A percentile compares a stretch with the other conserved stretches of the same genome.
These are phyloP conservation scores for Metschnikowia henanensis DNA, from an alignment of 805 yeast species.

Conservation along the genomic window DNA sequence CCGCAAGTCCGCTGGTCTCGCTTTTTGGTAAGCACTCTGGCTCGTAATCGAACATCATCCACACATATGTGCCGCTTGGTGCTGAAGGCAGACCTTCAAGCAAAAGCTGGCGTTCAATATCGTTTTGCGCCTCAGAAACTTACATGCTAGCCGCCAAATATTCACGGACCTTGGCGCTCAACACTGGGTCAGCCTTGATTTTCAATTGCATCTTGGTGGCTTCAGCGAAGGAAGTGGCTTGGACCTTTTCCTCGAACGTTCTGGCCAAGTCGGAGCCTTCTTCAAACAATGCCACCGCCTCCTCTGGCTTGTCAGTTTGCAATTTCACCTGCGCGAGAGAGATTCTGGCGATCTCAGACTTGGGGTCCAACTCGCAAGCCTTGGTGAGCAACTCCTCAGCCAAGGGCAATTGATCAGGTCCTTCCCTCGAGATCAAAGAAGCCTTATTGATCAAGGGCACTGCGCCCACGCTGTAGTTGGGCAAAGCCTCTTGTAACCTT, in stretches of 20 bases:
- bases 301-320: constrained; percentile 78
- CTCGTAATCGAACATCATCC: too few species aligned
- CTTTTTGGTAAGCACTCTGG: too few species aligned
- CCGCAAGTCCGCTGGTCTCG: background rate
- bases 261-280: constrained; percentile 82
- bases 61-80: too few species aligned
- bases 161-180: constrained; percentile 63
- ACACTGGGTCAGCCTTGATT: constrained; percentile 66
- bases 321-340: constrained; percentile 90
- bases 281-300: constrained; percentile 80
- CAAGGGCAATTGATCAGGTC: constrained; percentile 46
- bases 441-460: constrained; percentile 91
- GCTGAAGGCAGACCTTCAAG: too few species aligned
- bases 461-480: constrained; percentile 78
- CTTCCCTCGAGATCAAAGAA: constrained; percentile 59
- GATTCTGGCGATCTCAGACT: constrained; percentile 83
- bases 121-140: background rate
- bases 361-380: constrained; percentile 84
- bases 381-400: constrained; percentile 66
- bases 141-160: constrained; percentile 14
- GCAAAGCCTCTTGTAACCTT: constrained; percentile 71
- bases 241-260: constrained; percentile 81
- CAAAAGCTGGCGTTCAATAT: too few species aligned
- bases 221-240: constrained; percentile 88
- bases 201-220: constrained; percentile 89